These are phyloP conservation scores for Penicillium robsamsonii DNA, from an alignment of 495 filamentous ascomycete genomes.

Conservation along the genomic window DNA sequence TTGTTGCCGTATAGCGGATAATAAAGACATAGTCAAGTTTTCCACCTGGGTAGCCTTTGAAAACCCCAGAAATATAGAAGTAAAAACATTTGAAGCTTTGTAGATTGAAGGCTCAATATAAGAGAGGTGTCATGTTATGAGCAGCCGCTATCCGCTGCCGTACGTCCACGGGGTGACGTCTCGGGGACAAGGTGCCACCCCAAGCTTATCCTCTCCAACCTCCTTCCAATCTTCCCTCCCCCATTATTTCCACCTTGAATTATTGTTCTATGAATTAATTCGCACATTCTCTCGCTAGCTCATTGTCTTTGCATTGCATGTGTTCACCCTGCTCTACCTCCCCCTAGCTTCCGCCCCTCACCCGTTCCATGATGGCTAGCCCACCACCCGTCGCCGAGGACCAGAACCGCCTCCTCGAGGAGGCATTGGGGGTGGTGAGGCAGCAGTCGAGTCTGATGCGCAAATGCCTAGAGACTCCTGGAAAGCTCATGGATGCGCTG, in stretches of 20 bases:
- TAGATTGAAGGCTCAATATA: background rate
- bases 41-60: background rate
- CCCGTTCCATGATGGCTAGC: slow-evolving; percentile 48
- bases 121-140: background rate
- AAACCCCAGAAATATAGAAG: background rate
- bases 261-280: slow-evolving; percentile 13
- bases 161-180: slow-evolving; percentile 18
- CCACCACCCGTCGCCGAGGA: slow-evolving; percentile 76
- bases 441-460: slow-evolving; percentile 96
- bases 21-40: background rate
- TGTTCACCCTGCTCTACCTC: slow-evolving; percentile 31
- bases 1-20: background rate
- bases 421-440: slow-evolving; percentile 92
- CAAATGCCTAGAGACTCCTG: slow-evolving; percentile 93
- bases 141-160: slow-evolving; percentile 1
- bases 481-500: slow-evolving; percentile 98
- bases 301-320: slow-evolving; percentile 27
- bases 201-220: slow-evolving; percentile 12
- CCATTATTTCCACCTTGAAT: slow-evolving; percentile 1
- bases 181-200: slow-evolving; percentile 21
- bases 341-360: slow-evolving; percentile 20
- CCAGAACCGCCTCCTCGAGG: slow-evolving; percentile 90
- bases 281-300: slow-evolving; percentile 5
- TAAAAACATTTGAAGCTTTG: background rate
- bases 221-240: slow-evolving; percentile 7